Conservation (phyloP, 2,329 filamentous ascomycete genomes). For the Aspergillus sergii region DNA sequence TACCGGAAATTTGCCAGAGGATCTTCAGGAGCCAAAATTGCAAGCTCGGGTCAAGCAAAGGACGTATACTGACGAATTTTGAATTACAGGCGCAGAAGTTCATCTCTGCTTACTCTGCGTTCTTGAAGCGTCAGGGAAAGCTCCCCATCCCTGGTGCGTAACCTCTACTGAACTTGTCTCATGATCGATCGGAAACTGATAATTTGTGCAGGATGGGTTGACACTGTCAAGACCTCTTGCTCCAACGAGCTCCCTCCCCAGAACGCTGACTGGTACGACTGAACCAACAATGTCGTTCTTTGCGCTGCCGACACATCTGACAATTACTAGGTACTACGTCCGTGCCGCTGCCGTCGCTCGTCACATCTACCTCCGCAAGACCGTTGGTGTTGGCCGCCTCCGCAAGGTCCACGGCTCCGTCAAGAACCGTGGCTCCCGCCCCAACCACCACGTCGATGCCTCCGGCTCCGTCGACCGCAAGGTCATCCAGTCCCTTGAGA, state of each 20-base stretch:
- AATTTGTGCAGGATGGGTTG: constrained; percentile 78
- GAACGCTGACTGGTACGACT: constrained; percentile 93
- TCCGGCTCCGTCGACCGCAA: constrained; percentile 96
- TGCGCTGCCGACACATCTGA: constrained; percentile 8
- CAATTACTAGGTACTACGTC: constrained; percentile 63
- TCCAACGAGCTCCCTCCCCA: constrained; percentile 98
- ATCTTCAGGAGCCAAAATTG: background rate
- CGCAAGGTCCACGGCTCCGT: constrained; percentile 93
- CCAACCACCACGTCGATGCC: constrained; percentile 93
- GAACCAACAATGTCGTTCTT: constrained; percentile 1
- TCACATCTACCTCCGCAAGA: constrained; percentile 99
- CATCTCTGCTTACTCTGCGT: constrained; percentile 68
- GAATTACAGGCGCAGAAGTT: constrained; percentile 64
- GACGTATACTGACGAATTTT: constrained; percentile 22
- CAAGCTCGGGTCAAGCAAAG: background rate
- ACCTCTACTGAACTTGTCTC: background rate
- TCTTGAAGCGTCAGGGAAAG: constrained; percentile 72
- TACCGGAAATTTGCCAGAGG: background rate
- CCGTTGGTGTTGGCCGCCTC: constrained; percentile 95
- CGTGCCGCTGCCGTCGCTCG: constrained; percentile 93
- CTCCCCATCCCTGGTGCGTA: constrained; percentile 68
- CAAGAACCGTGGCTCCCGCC: constrained; percentile 94
- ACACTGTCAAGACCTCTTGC: constrained; percentile 97
- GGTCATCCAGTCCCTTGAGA: constrained; percentile 95
- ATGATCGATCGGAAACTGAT: constrained; percentile 5